A percentile compares a stretch with the other conserved stretches of the same genome.
These are phyloP conservation scores for Pseudotsuga menziesii DNA, from an alignment of 75 land plant genomes.

Conservation along the genomic window DNA sequence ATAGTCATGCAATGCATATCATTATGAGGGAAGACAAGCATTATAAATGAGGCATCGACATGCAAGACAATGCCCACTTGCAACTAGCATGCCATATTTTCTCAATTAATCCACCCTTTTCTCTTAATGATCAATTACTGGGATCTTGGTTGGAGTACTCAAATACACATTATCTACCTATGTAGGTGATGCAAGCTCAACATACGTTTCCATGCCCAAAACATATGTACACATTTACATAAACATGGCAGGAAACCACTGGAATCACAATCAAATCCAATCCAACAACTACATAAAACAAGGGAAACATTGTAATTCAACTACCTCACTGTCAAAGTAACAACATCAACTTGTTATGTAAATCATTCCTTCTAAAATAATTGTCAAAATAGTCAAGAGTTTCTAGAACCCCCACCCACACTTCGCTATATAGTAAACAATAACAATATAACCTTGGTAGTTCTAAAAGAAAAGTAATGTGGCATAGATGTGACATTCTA, in stretches of 20 bases:
- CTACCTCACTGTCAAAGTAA: slow-evolving; percentile 48
- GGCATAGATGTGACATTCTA: too few species aligned
- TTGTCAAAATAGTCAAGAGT: slow-evolving; percentile 41
- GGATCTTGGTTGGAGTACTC: slow-evolving; percentile 51
- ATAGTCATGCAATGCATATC: background rate
- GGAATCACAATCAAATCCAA: background rate
- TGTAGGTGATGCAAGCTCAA: background rate
- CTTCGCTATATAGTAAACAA: slow-evolving; percentile 27
- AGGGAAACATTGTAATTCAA: background rate
- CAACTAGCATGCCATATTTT: slow-evolving; percentile 68
- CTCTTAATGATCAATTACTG: slow-evolving; percentile 65
- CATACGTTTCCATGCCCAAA: background rate
- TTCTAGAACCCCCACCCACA: slow-evolving; percentile 43
- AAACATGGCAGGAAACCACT: background rate
- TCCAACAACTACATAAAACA: background rate
- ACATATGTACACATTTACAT: background rate
- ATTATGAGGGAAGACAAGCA: background rate
- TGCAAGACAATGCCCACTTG: slow-evolving; percentile 28
- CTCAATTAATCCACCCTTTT: slow-evolving; percentile 53
- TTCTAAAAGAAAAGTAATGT: background rate
- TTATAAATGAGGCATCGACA: background rate
- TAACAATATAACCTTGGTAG: background rate
- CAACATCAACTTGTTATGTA: slow-evolving; percentile 41
- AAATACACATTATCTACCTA: slow-evolving; percentile 8
- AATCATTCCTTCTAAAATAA: slow-evolving; percentile 19